A percentile compares a stretch with the other conserved stretches of the same genome.
These are phyloP conservation scores for Gonapodya sp. DNA, from an alignment of 192 early-diverging fungal species.

Conservation along the genomic window DNA sequence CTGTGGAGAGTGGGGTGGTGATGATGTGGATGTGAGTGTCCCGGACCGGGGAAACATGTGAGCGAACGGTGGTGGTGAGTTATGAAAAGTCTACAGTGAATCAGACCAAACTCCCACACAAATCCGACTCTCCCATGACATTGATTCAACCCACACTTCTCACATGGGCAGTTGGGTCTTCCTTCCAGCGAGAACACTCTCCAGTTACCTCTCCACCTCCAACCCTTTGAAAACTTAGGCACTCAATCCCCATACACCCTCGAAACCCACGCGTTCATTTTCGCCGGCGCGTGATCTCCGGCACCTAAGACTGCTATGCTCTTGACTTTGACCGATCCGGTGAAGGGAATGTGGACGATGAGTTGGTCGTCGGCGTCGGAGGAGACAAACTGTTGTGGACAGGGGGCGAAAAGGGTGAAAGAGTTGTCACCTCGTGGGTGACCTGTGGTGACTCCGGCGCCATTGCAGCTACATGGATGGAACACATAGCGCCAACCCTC, in stretches of 20 bases:
- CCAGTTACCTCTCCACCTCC: background rate
- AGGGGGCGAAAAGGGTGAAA: conserved; percentile 2
- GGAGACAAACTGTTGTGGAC: conserved; percentile 41
- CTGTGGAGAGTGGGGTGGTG: conserved; percentile 22
- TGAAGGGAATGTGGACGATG: conserved; percentile 85
- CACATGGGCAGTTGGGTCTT: too few species aligned
- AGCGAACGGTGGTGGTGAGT: too few species aligned
- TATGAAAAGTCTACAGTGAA: too few species aligned
- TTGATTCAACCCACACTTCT: too few species aligned
- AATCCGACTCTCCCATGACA: too few species aligned
- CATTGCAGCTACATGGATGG: background rate
- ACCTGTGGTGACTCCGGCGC: background rate
- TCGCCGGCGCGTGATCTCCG: conserved; percentile 48
- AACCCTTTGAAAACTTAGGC: background rate
- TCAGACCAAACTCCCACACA: too few species aligned
- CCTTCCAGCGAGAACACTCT: background rate
- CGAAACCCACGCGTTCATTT: conserved; percentile 72
- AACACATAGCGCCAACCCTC: background rate
- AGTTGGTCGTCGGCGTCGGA: conserved; percentile 87
- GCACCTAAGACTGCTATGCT: conserved; percentile 71
- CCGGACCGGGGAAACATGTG: too few species aligned
- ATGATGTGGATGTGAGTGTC: too few species aligned
- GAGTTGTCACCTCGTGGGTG: background rate
- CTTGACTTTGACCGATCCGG: conserved; percentile 79
- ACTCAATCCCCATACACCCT: too few species aligned